Evolutionary conservation across 257 asterid genomes (phyloP).

Genomic region (Solanum chiquidenum): DNA sequence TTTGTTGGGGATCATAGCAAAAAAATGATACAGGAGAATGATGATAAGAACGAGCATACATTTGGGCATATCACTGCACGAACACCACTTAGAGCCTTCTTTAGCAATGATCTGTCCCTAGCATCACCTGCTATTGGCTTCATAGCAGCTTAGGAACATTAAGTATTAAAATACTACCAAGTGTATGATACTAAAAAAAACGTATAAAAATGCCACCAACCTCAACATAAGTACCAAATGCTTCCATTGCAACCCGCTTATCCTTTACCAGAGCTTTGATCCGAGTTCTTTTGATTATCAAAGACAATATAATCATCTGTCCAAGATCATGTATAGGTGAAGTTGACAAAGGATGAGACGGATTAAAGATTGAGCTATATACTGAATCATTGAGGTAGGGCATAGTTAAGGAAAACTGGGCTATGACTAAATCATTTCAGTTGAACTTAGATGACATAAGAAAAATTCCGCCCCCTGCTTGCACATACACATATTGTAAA

Average conservation of each 20-base stretch:
- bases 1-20: not conserved
- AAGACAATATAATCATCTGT: constrained; percentile 79
- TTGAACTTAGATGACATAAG: not conserved
- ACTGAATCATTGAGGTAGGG: not conserved
- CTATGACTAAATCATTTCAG: not conserved
- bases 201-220: constrained; percentile 21
- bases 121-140: constrained; percentile 69
- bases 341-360: not conserved
- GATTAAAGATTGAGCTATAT: not conserved
- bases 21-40: not conserved
- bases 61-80: constrained; percentile 71
- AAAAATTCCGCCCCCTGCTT: not conserved
- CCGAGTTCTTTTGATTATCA: constrained; percentile 63
- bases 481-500: not conserved
- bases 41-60: constrained; percentile 29
- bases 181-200: not conserved
- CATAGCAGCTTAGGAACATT: constrained; percentile 6
- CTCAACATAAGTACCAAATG: constrained; percentile 97
- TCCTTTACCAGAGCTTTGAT: constrained; percentile 86
- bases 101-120: constrained; percentile 45
- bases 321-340: not conserved
- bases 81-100: constrained; percentile 69
- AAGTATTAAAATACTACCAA: not conserved
- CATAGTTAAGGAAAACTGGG: not conserved
- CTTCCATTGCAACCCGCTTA: constrained; percentile 82